phyloP scores from a whole-genome alignment of 352 stramenopile species.

The Phytophthora multivora region DNA sequence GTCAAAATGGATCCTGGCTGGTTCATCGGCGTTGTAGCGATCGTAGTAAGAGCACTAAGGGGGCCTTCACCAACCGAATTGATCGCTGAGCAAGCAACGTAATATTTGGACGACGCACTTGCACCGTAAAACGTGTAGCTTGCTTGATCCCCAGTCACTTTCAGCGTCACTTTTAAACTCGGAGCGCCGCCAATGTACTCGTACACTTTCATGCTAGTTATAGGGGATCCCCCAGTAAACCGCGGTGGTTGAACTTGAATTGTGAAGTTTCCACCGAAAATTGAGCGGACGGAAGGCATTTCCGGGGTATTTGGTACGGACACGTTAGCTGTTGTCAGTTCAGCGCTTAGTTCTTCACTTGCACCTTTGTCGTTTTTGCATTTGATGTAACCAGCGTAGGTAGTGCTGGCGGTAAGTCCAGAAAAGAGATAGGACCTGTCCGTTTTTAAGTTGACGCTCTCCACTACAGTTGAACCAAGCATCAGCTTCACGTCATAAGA shows the following conservation, averaged over 20 bases:
- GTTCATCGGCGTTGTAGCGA: constrained; percentile 43
- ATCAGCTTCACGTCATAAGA: constrained; percentile 46
- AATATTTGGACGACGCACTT: constrained; percentile 38
- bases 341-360: constrained; percentile 23
- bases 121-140: constrained; percentile 41
- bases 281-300: constrained; percentile 29
- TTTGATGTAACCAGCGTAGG: constrained; percentile 39
- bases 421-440: constrained; percentile 37
- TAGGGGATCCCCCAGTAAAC: constrained; percentile 45
- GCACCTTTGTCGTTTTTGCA: constrained; percentile 42
- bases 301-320: constrained; percentile 30
- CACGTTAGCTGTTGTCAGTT: constrained; percentile 30
- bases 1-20: constrained; percentile 35
- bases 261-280: constrained; percentile 72
- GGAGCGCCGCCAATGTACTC: constrained; percentile 29
- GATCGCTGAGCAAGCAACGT: constrained; percentile 41
- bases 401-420: constrained; percentile 34
- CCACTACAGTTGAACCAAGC: constrained; percentile 16
- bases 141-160: constrained; percentile 1
- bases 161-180: constrained; percentile 26
- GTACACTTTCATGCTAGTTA: constrained; percentile 52
- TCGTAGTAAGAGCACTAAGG: constrained; percentile 18
- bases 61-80: constrained; percentile 45
- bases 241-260: constrained; percentile 40
- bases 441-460: constrained; percentile 19